Percentiles rank a stretch among this genome's conserved stretches.
phyloP scores from a whole-genome alignment of 2,329 filamentous ascomycete genomes.

The Ustilaginoidea virens region DNA sequence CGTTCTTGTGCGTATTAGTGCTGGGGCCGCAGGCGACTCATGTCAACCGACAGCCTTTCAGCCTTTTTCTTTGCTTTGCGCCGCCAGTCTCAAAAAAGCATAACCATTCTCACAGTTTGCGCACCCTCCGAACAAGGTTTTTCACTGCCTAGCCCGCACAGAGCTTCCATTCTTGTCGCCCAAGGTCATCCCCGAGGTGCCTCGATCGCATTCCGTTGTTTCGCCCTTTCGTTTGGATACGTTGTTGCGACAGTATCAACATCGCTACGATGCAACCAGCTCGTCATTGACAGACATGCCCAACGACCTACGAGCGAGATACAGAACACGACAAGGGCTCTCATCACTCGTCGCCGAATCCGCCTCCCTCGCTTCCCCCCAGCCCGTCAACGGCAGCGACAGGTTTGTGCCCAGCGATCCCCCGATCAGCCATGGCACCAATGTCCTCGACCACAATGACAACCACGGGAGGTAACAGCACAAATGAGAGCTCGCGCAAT shows the following conservation, averaged over 20 bases:
- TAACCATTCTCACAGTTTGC: neutral
- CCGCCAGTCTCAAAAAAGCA: neutral
- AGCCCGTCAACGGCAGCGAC: too few species aligned
- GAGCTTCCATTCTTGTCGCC: too few species aligned
- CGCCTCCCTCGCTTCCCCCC: too few species aligned
- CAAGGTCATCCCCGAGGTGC: neutral
- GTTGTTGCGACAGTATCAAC: neutral
- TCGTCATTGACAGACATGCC: conserved; percentile 6
- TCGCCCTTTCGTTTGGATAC: too few species aligned
- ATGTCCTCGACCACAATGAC: conserved; percentile 22
- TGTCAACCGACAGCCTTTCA: neutral
- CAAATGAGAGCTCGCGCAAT: conserved; percentile 34
- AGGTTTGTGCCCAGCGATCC: too few species aligned
- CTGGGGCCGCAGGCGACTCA: conserved; percentile 1
- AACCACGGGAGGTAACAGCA: conserved; percentile 21
- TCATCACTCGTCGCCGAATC: conserved; percentile 2
- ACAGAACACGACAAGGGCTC: conserved; percentile 1
- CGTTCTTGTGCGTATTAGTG: conserved; percentile 5
- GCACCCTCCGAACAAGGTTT: neutral
- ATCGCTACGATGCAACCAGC: conserved; percentile 10
- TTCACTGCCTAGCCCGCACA: too few species aligned
- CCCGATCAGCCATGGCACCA: conserved; percentile 22
- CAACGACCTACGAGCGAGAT: conserved; percentile 1
- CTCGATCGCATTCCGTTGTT: conserved; percentile 1
- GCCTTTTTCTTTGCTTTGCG: neutral